Evolutionary conservation across 2,329 filamentous ascomycete species (phyloP).

Genomic region (Alternaria brassicae): DNA sequence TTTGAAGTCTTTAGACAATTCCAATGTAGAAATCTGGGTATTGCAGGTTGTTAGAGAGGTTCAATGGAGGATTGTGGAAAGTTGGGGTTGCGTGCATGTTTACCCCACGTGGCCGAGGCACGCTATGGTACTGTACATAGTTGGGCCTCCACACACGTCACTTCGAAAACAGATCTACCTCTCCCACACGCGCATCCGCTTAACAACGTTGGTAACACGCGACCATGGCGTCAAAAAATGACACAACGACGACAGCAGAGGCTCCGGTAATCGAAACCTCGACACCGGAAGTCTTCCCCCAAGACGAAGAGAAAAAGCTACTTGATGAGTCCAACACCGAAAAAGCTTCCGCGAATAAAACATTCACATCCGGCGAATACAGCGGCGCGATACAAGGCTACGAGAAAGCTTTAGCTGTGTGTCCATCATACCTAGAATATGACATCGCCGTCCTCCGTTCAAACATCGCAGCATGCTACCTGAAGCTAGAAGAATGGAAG

Average conservation of each 20-base stretch:
- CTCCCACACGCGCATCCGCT: background rate
- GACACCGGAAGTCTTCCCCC: conserved; percentile 39
- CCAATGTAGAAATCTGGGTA: background rate
- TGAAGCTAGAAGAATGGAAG: conserved; percentile 87
- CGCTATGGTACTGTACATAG: too few relatives aligned
- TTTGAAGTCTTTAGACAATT: background rate
- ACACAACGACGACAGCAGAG: conserved; percentile 5
- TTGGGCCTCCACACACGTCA: conserved; percentile 28
- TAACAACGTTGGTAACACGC: background rate
- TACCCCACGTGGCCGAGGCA: conserved; percentile 32
- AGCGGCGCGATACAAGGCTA: conserved; percentile 82
- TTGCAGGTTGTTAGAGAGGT: background rate
- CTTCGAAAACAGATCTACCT: conserved; percentile 27
- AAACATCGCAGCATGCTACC: conserved; percentile 87
- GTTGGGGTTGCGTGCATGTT: conserved; percentile 19
- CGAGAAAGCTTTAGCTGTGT: conserved; percentile 77
- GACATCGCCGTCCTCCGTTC: conserved; percentile 85
- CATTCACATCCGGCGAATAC: conserved; percentile 77
- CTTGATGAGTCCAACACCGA: conserved; percentile 73
- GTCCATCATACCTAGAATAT: conserved; percentile 85
- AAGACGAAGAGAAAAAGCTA: conserved; percentile 57
- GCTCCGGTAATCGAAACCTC: conserved; percentile 8
- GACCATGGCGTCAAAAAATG: conserved; percentile 17
- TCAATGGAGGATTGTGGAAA: conserved; percentile 10
- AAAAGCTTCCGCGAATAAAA: conserved; percentile 77